Conservation (phyloP, 805 yeast species). For the Candida piceae region DNA sequence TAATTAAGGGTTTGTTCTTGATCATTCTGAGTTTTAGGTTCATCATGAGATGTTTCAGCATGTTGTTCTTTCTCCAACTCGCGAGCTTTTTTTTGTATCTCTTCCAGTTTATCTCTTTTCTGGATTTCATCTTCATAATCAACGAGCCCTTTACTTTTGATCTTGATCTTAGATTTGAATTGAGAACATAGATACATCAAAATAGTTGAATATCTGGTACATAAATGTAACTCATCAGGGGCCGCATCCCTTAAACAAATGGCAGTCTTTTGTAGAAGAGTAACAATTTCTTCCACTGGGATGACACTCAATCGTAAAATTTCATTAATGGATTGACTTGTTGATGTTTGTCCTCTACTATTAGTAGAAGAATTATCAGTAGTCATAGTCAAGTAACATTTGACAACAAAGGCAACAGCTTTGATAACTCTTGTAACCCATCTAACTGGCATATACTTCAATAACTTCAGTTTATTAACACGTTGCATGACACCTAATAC, state of each 20-base stretch:
- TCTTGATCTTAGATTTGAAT: slow-evolving; percentile 44
- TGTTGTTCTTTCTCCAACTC: slow-evolving; percentile 4
- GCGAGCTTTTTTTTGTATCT: slow-evolving; percentile 5
- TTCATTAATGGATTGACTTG: slow-evolving; percentile 15
- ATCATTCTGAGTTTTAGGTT: too few relatives aligned
- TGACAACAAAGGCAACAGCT: slow-evolving; percentile 86
- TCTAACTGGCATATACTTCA: slow-evolving; percentile 83
- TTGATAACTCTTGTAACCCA: slow-evolving; percentile 85
- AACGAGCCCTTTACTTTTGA: slow-evolving; percentile 16
- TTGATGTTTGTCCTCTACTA: too few relatives aligned
- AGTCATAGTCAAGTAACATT: slow-evolving; percentile 68
- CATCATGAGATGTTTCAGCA: too few relatives aligned
- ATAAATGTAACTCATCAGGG: slow-evolving; percentile 83
- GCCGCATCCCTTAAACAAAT: slow-evolving; percentile 72
- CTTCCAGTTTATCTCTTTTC: slow-evolving; percentile 9
- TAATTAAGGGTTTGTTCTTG: too few relatives aligned
- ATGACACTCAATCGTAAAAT: slow-evolving; percentile 54
- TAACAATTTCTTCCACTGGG: slow-evolving; percentile 65
- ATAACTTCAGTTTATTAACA: slow-evolving; percentile 56
- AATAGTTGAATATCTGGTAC: slow-evolving; percentile 74
- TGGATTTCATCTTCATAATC: slow-evolving; percentile 24
- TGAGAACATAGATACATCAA: slow-evolving; percentile 72
- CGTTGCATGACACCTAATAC: slow-evolving; percentile 66
- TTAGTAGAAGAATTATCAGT: slow-evolving; percentile 8
- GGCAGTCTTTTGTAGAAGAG: slow-evolving; percentile 66